Evolutionary conservation across 2,329 filamentous ascomycete species (phyloP), one percentile per base, ranked within the genome.

Genomic region (Macrophomina phaseolina): DNA sequence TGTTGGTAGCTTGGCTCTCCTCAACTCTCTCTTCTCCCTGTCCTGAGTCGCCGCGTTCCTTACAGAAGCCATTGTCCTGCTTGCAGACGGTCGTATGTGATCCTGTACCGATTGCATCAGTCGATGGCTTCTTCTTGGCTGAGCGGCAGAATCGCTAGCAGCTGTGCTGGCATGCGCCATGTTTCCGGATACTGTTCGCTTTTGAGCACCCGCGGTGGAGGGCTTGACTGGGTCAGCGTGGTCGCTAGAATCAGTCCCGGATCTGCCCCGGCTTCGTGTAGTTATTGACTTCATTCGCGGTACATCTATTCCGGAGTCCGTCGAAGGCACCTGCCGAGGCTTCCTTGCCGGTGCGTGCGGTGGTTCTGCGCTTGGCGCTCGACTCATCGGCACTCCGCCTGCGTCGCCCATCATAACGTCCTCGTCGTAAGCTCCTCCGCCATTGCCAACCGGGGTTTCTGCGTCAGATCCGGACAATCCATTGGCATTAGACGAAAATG

Each of bases 161-260:
- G 70, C 69, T n/a, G 75, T 68, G 60, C 72, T 69, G 38, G 75
- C 68, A 49, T 78, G 78, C n/a, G 78, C 74, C 5, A 83, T 81
- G 71, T 97, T 92, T 4, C 94, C 94, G 48, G 94, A 97, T n/a
- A 97, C 87, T 1, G 93, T 97, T 71, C 94, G 89, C 81, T 97
- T 98, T 76, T 93, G 88, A 68, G 94, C 91, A 14, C 42, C 64
- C 8, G 28, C 40, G 23, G 34, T 55, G 30, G 52, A 18, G 9
- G 40, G 78, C 77, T 69, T 79, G 73, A 58, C 75, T 75, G 45
- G 77, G 74, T 80, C 75, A 62, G 75, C 73, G 30, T 77, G 74
- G 51, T 81, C 78, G 8, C 71, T 73, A 16, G 72, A 74, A 61
- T 82, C 80, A 14, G 81, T 79, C 34, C 74, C 77, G 23, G 78